Evolutionary conservation across 2,329 filamentous ascomycete species (phyloP), one percentile per base, ranked within the genome.

Genomic region (Aureobasidium lini): DNA sequence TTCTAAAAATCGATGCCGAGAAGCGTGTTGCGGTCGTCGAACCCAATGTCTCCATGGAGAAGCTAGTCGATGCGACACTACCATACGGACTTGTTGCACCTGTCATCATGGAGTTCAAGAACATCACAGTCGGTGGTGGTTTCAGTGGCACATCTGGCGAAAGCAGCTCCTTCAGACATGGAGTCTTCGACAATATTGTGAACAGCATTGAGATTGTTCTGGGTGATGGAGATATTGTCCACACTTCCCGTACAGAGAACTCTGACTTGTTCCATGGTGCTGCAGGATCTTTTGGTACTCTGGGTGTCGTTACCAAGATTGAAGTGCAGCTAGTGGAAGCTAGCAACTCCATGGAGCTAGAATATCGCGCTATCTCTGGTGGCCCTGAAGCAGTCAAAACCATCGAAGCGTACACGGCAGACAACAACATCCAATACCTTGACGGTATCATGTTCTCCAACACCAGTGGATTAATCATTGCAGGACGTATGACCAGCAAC

Each of bases 101-200:
- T 0, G 84, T 89, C 0, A 84, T 89, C 4, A 87, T 88, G 82
- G 86, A 89, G 65, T 85, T 89, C 52, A 85, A 85, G 0, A 84
- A 84, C 0, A 89, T 88, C 62, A 89, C 86, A 0, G 81, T 81
- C 0, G 86, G 85, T 13, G 85, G 86, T 2, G 84, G 83, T 0
- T 88, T 85, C 67, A 44, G 83, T 0, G 86, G 85, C 1, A 87
- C 84, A 0, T 81, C 81, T 0, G 85, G 84, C 2, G 86, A 89
- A 68, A 87, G 84, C 68, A 84, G 80, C 61, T 86, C 82, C 0
- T 89, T 87, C 68, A 79, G 78, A 11, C 78, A 85, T 66, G 86
- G 86, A 0, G 81, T 86, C 62, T 89, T 89, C 66, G 84, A 88
- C 57, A 72, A 79, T 11, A 87, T 81, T 0, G 76, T 88, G 28